Conservation (phyloP, 495 filamentous ascomycete species). For the Aspergillus bertholletiae region DNA sequence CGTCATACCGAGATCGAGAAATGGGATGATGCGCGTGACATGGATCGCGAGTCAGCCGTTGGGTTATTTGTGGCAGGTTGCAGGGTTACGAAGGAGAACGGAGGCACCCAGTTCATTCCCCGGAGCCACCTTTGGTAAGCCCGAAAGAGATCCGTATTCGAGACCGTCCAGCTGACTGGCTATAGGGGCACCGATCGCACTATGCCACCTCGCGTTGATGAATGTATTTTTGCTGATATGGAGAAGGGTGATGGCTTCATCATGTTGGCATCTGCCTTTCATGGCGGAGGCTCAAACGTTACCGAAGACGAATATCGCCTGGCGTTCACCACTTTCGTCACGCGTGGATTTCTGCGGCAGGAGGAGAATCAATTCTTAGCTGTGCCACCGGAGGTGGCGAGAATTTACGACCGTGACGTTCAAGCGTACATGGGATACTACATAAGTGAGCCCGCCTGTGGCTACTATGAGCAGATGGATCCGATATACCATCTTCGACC, state of each 20-base stretch:
- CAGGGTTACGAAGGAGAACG: conserved; percentile 31
- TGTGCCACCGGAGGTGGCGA: too few species aligned
- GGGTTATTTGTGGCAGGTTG: conserved; percentile 33
- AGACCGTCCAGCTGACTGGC: neutral
- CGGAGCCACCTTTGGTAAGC: conserved; percentile 38
- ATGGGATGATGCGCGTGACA: conserved; percentile 15
- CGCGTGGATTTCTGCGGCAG: conserved; percentile 29
- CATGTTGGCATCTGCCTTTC: conserved; percentile 35
- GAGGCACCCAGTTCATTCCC: conserved; percentile 42
- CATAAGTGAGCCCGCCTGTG: conserved; percentile 14
- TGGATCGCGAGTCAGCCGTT: conserved; percentile 22
- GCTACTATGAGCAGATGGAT: conserved; percentile 14
- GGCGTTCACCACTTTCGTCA: conserved; percentile 28
- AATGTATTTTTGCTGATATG: conserved; percentile 28
- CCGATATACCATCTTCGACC: conserved; percentile 12
- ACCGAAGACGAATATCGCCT: conserved; percentile 20
- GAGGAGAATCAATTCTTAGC: conserved; percentile 26
- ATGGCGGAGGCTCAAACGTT: conserved; percentile 33
- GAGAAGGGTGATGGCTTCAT: conserved; percentile 34
- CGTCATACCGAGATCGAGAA: conserved; percentile 4
- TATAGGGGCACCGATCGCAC: conserved; percentile 6
- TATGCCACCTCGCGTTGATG: conserved; percentile 13
- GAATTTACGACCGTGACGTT: conserved; percentile 9
- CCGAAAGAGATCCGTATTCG: too few species aligned
- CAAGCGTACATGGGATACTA: conserved; percentile 17